Percentiles rank a stretch among this genome's conserved stretches.
Conservation (phyloP, 2,329 filamentous ascomycete species). For the Apiospora phragmitis region DNA sequence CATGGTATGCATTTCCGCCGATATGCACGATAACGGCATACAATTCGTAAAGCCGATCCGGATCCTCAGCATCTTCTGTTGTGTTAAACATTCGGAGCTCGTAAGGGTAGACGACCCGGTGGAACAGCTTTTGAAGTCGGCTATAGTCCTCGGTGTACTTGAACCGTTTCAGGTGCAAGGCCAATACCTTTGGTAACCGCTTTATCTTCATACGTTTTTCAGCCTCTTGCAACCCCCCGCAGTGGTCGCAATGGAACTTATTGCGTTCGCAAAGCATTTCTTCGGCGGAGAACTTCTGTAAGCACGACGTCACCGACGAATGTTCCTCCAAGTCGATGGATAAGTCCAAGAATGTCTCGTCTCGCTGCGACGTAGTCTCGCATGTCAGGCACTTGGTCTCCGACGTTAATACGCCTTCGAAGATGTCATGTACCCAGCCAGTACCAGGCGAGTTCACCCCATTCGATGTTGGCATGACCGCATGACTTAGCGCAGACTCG, state of each 20-base stretch:
- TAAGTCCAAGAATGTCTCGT: constrained; percentile 93
- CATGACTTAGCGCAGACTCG: constrained; percentile 42
- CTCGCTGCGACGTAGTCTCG: constrained; percentile 90
- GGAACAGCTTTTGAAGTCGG: constrained; percentile 91
- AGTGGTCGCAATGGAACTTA: constrained; percentile 98
- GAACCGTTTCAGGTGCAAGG: constrained; percentile 93
- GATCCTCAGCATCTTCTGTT: constrained; percentile 90
- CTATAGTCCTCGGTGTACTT: constrained; percentile 98
- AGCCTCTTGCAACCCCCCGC: constrained; percentile 92
- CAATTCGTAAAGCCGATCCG: constrained; percentile 90
- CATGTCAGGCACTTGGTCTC: constrained; percentile 96
- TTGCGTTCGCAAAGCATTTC: constrained; percentile 98
- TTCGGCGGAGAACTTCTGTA: constrained; percentile 94
- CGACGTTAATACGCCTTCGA: constrained; percentile 91
- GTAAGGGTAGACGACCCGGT: constrained; percentile 95
- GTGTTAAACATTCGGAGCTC: constrained; percentile 97
- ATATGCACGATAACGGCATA: constrained; percentile 98
- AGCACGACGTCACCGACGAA: constrained; percentile 91
- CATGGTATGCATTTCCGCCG: constrained; percentile 93
- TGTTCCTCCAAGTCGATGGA: constrained; percentile 96
- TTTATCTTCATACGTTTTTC: constrained; percentile 99
- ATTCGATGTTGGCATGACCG: constrained; percentile 26
- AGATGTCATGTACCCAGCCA: constrained; percentile 95
- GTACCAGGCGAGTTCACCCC: constrained; percentile 62
- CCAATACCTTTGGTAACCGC: constrained; percentile 84